phyloP scores from a whole-genome alignment of 1,284 basidiomycete genomes.

The Apiotrichum gamsii region DNA sequence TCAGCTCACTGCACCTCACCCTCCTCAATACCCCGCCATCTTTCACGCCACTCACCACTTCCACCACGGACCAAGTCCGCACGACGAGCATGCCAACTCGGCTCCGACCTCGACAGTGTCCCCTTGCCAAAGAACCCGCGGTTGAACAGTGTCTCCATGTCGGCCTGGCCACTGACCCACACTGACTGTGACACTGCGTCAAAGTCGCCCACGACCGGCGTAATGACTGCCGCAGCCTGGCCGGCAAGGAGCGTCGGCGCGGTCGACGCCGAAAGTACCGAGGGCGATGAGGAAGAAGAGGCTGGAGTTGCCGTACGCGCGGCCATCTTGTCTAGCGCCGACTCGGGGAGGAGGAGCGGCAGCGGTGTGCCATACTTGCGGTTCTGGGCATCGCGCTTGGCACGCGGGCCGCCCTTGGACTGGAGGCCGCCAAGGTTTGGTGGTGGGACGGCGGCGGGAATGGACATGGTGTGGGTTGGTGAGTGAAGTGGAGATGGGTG shows the following conservation, averaged over 20 bases:
- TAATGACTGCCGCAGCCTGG: constrained; percentile 2
- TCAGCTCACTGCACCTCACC: background rate
- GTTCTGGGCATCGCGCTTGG: constrained; percentile 15
- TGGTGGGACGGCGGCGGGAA: constrained; percentile 4
- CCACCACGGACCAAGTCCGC: constrained; percentile 56
- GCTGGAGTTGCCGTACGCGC: too few species aligned
- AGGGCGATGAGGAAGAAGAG: too few species aligned
- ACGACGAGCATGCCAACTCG: constrained; percentile 77
- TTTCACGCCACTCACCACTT: constrained; percentile 32
- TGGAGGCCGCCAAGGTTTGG: constrained; percentile 8
- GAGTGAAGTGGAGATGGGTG: background rate
- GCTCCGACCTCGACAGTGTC: constrained; percentile 84
- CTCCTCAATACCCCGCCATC: background rate
- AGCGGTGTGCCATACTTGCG: constrained; percentile 42
- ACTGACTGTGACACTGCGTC: constrained; percentile 70
- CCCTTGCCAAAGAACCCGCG: constrained; percentile 98
- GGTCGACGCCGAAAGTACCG: constrained; percentile 6
- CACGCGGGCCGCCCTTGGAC: constrained; percentile 11
- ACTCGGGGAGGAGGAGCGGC: constrained; percentile 38
- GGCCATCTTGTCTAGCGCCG: constrained; percentile 13
- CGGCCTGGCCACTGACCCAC: constrained; percentile 62
- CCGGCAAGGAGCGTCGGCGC: background rate
- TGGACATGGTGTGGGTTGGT: background rate
- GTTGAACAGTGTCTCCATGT: constrained; percentile 71
- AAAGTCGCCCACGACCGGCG: constrained; percentile 53